Evolutionary conservation across 805 yeast species (phyloP), one percentile per base, ranked within the genome.

Genomic region (Myxozyma geophila): DNA sequence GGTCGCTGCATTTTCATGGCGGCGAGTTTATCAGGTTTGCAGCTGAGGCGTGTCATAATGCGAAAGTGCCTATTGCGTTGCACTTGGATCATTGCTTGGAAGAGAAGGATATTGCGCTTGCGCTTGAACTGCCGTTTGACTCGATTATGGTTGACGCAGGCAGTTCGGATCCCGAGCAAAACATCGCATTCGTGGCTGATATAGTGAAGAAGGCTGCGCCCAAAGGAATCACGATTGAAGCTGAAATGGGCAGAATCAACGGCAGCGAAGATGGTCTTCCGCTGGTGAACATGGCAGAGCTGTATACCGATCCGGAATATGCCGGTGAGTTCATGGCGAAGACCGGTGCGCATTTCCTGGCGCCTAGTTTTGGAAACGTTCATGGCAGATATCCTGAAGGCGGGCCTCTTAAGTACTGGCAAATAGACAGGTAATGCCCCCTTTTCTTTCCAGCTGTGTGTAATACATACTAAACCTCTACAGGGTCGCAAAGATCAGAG

Each of bases 131-230:
- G 58, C 78, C 78, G 28, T 76, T 77, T 57, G 78, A 76, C 61
- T 74, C 78, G 13, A 75, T 76, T 43, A 75, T 77, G 78, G 74
- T 77, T 10, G 79, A 77, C 64, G 76, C 76, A 72, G 74, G 78
- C 1, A 74, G 72, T 43, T 73, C 74, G 35, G 77, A 75, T 43
- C 74, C 73, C 53, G 74, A 74, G 53, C 76, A 74, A 46, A 75
- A 74, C 64, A 60, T 75, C 37, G 48, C 58, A 33, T 67, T 65
- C 40, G 76, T 76, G 15, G 67, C 67, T 57, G 70, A 73, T 49
- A 63, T 75, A 37, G 78, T 75, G 19, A 67, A 57, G 36, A 64
- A 67, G 23, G 76, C 77, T 49, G 70, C 72, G 44, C 28, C 21
- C 17, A 67, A 70, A 54, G 67, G 71, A 9, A 74, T 70, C 43